phyloP scores from a whole-genome alignment of 257 asterid genomes.

The Salvia hispanica region DNA sequence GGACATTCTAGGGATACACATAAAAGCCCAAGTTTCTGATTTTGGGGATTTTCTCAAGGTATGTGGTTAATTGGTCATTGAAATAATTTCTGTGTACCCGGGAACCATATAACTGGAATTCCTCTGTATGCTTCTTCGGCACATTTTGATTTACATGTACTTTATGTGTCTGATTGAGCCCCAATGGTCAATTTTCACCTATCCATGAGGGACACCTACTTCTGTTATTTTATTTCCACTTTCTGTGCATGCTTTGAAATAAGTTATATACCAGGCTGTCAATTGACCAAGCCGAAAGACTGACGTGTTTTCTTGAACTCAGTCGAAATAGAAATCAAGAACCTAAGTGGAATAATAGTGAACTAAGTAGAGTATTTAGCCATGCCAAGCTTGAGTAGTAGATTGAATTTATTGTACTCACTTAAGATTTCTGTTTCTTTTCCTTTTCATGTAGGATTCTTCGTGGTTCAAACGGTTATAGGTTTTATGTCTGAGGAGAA shows the following conservation, averaged over 20 bases:
- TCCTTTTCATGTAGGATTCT: conserved; percentile 30
- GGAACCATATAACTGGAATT: neutral
- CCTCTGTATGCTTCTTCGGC: neutral
- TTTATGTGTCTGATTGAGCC: neutral
- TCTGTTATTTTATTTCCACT: neutral
- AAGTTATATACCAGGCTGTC: neutral
- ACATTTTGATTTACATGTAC: neutral
- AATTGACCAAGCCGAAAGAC: neutral
- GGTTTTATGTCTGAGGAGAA: conserved; percentile 2
- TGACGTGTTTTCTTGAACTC: neutral
- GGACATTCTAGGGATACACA: conserved; percentile 29
- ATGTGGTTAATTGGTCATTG: conserved; percentile 27
- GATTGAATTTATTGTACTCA: conserved; percentile 1
- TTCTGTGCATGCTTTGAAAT: neutral
- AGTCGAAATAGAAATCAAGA: neutral
- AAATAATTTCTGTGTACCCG: neutral
- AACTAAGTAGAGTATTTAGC: neutral
- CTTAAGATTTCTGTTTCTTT: neutral
- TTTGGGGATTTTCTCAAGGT: conserved; percentile 27
- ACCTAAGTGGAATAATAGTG: neutral
- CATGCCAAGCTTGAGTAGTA: conserved; percentile 3
- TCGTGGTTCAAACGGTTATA: conserved; percentile 19
- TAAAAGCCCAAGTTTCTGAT: conserved; percentile 17
- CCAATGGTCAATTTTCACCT: neutral
- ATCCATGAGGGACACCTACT: neutral